Base-by-base conservation (phyloP, 345 rosid species). In the Ceriops tagal region DNA sequence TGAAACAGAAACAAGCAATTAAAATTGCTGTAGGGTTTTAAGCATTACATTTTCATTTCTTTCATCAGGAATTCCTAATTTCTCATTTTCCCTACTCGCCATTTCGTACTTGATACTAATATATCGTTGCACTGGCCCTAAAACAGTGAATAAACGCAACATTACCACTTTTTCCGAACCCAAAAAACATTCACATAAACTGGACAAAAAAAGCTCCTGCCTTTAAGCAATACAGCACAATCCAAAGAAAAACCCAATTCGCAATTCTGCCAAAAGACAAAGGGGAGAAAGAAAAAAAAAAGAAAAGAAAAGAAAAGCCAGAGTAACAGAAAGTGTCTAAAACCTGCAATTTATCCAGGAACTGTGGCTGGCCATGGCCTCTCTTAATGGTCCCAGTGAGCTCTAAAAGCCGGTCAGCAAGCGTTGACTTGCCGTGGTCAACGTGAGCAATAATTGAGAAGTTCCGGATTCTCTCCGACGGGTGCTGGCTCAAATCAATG, bases 321-420 rank as follows among this genome's bases (percentile, higher is more conserved):
- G 7, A 8, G 47, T 43, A 62, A 27, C 5, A 43, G 21, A 51
- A 43, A 6, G 47, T 43, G 47, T 11, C 1, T 3, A 8, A 10
- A 55, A 90, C 96, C 93, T 91, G 97, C 78, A 93, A 79, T 73
- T 89, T 93, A 75, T 93, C 98, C 51, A 93, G 98, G 78, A 91
- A 91, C 84, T 93, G 97, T 64, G 97, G 98, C 81, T 93, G 97
- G 3, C 98, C 98, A 70, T 78, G 98, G 37, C 97, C 98, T 77
- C 81, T 87, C 82, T 81, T 88, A 76, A 91, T 93, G 32, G 98
- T 89, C 8, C 93, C 97, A 49, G 96, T 93, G 78, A 93, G 97
- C 86, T 93, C 98, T 89, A 93, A 77, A n/a, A 93, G 90, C 67
- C 98, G 81, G 77, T 93, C 98, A 37, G 98, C 98, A 39, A 91